Evolutionary conservation across 2,329 filamentous ascomycete genomes (phyloP).

Genomic region (Aureobasidium sp.): DNA sequence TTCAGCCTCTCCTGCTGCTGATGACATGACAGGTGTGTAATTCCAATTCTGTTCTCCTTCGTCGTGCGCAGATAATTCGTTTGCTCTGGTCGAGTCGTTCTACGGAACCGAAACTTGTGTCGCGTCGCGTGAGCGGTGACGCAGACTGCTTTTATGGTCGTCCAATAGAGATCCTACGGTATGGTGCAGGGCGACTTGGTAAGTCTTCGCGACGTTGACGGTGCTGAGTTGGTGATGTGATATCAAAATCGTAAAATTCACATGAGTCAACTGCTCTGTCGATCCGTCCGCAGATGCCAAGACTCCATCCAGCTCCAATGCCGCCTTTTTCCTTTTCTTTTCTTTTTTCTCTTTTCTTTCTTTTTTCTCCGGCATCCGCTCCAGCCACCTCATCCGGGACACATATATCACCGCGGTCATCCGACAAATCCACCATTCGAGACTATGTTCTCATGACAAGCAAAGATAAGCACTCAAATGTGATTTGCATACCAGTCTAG

Average conservation of each 20-base stretch:
- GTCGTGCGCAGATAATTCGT: background rate
- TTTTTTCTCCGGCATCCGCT: no score
- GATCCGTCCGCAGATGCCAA: background rate
- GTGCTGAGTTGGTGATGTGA: background rate
- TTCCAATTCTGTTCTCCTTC: background rate
- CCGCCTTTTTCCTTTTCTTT: background rate
- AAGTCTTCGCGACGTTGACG: background rate
- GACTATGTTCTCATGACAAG: no score
- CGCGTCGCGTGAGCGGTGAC: background rate
- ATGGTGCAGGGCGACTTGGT: no score
- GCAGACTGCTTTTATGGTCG: no score
- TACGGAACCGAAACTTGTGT: background rate
- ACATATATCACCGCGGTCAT: no score
- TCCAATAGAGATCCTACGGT: background rate
- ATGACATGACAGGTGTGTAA: background rate
- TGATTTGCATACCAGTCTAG: no score
- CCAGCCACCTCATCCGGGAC: no score
- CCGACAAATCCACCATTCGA: no score
- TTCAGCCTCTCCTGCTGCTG: background rate
- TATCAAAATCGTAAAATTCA: background rate
- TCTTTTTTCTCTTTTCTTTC: background rate
- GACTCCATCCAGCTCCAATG: background rate
- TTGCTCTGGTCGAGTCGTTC: background rate
- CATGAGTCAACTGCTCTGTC: slow-evolving; percentile 3
- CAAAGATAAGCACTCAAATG: no score